Evolutionary conservation across 306 rosid genomes (phyloP).

Genomic region (Glycyrrhiza uralensis): DNA sequence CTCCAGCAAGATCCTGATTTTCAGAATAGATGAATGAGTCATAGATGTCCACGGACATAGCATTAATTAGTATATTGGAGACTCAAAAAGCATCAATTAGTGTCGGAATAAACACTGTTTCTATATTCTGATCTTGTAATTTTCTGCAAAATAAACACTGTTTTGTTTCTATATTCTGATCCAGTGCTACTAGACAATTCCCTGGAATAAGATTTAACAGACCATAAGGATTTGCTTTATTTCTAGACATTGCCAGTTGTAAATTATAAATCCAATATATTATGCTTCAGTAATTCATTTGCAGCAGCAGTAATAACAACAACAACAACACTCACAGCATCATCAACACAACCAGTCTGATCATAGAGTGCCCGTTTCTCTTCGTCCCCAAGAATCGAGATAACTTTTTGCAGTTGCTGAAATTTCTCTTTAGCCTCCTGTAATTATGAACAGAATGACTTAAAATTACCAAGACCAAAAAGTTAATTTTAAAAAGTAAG

Average conservation of each 20-base stretch:
- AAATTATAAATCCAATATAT: not conserved
- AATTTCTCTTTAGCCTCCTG: conserved; percentile 92
- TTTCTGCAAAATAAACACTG: not conserved
- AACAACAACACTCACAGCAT: conserved; percentile 57
- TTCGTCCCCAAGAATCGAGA: conserved; percentile 87
- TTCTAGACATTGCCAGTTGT: not conserved
- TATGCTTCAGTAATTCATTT: not conserved
- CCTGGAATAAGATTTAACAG: not conserved
- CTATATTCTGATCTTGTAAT: not conserved
- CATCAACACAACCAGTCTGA: conserved; percentile 86
- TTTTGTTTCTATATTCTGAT: not conserved
- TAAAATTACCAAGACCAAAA: not conserved
- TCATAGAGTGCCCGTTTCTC: conserved; percentile 86
- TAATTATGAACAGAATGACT: not conserved
- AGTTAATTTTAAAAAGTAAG: not conserved
- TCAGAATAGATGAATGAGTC: conserved; percentile 3
- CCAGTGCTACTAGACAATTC: not conserved
- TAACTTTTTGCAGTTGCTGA: conserved; percentile 85
- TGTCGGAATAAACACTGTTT: no score
- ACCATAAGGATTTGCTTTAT: not conserved
- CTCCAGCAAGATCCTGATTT: conserved; percentile 85
- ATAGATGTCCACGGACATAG: not conserved
- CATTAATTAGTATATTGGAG: not conserved
- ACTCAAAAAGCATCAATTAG: not conserved
- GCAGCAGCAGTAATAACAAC: not conserved